A percentile compares a stretch with the other conserved stretches of the same genome.
Evolutionary conservation across 345 rosid genomes (phyloP).

Genomic region (Salix exigua): DNA sequence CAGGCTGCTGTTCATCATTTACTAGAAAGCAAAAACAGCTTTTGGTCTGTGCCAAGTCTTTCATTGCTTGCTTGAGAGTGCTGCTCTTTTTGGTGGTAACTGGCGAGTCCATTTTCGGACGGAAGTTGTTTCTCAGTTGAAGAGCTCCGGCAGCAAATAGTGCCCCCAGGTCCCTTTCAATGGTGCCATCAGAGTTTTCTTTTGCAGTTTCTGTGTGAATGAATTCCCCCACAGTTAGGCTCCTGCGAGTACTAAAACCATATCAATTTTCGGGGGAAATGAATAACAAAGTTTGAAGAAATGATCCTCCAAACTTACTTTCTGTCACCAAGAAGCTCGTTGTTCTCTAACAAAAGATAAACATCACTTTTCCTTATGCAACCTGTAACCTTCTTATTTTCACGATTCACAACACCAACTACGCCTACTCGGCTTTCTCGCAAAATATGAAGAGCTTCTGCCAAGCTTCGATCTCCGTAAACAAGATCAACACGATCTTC

Average conservation of each 20-base stretch:
- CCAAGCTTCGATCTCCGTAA: conserved; percentile 26
- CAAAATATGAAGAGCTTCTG: conserved; percentile 29
- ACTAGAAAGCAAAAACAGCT: conserved; percentile 26
- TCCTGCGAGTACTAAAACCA: conserved; percentile 17
- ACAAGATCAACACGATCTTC: conserved; percentile 24
- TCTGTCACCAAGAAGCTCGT: conserved; percentile 11
- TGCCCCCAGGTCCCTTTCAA: conserved; percentile 22
- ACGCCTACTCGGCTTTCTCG: conserved; percentile 22
- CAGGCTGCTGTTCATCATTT: conserved; percentile 16
- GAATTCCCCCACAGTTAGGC: conserved; percentile 18
- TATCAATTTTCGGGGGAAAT: not conserved
- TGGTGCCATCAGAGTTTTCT: conserved; percentile 12
- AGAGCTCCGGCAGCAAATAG: conserved; percentile 32
- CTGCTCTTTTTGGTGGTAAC: conserved; percentile 24
- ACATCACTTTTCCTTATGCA: conserved; percentile 27
- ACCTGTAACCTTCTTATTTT: conserved; percentile 23
- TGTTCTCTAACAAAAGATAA: conserved; percentile 31
- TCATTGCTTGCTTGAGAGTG: conserved; percentile 45
- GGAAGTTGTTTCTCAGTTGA: conserved; percentile 19
- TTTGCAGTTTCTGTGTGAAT: conserved; percentile 22
- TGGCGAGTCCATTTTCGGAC: conserved; percentile 38
- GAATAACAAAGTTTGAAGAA: not conserved
- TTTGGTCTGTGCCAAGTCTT: conserved; percentile 25
- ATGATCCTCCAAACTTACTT: conserved; percentile 15
- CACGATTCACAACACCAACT: conserved; percentile 18